Evolutionary conservation across 306 rosid genomes (phyloP), one percentile per base, ranked within the genome.

Genomic region (Urtica urens): DNA sequence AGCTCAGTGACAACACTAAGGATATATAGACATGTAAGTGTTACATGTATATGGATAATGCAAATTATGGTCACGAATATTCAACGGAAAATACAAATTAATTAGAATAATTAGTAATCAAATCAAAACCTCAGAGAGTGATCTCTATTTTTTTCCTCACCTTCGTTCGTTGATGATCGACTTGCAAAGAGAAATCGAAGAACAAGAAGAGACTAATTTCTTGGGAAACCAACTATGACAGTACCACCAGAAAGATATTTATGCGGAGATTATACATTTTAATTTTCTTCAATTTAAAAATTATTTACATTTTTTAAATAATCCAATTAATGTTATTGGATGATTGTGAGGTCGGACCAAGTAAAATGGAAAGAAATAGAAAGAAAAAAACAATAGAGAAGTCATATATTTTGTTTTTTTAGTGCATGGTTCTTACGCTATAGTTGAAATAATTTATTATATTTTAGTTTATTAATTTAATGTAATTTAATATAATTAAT

Each of bases 21-120:
- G 64, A 57, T 26, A 22, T 7, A 34, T 0, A 34, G 4, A 34
- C 10, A 34, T 7, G n/a, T 15, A 4, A 3, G n/a, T 5, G 3
- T 34, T n/a, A n/a, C n/a, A 57, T 55, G 10, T 29, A 53, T 53
- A 64, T 45, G 70, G 80, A 77, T 70, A 70, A 73, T 38, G 23
- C 58, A 68, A 62, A 68, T 58, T 73, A 66, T 65, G 74, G 75
- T 51, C 72, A 48, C 26, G 60, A 68, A 73, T 69, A 63, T 28
- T 63, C 67, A 51, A 19, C 51, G 40, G 15, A 51, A 40, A 68
- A 37, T 26, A 55, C 27, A 66, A 49, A 53, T 34, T 21, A 16
- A 34, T 15, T 12, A 15, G 47, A 49, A 35, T 35, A 31, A 41
- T 58, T 50, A 7, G n/a, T 14, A 26, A 48, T 4, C 12, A 6